A percentile compares a stretch with the other conserved stretches of the same genome.
Evolutionary conservation across 169 alveolate genomes (phyloP).

Genomic region (Plasmodium ovale): DNA sequence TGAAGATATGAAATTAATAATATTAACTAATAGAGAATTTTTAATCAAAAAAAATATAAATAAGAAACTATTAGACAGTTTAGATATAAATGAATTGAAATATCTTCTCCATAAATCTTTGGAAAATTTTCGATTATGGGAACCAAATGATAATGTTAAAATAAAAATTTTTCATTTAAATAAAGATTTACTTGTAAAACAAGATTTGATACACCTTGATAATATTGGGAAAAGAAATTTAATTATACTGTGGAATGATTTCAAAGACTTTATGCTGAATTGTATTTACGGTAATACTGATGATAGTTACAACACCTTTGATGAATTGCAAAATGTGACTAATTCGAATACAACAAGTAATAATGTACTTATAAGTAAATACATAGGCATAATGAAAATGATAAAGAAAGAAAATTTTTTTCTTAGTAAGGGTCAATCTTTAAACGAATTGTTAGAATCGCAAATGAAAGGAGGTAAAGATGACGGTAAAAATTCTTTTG

Average conservation of each 20-base stretch:
- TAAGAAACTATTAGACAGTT: slow-evolving; percentile 22
- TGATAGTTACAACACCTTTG: slow-evolving; percentile 1
- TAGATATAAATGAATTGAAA: slow-evolving; percentile 56
- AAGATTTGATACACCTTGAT: slow-evolving; percentile 28
- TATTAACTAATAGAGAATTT: slow-evolving; percentile 54
- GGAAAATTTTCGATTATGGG: slow-evolving; percentile 78
- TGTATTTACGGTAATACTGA: slow-evolving; percentile 21
- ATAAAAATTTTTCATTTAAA: slow-evolving; percentile 63
- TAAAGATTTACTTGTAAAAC: slow-evolving; percentile 55
- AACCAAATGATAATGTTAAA: slow-evolving; percentile 49
- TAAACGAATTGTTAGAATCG: neutral
- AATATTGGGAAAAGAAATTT: slow-evolving; percentile 28
- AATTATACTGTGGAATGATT: slow-evolving; percentile 75
- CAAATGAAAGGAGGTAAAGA: slow-evolving; percentile 26
- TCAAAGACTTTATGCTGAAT: slow-evolving; percentile 68
- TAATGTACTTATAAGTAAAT: neutral
- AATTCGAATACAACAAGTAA: neutral
- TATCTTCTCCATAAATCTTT: slow-evolving; percentile 64
- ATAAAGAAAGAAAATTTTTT: slow-evolving; percentile 57
- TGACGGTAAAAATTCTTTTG: slow-evolving; percentile 42
- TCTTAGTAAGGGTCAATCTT: slow-evolving; percentile 2
- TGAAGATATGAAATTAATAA: slow-evolving; percentile 49
- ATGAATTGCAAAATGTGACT: slow-evolving; percentile 6
- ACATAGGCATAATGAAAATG: slow-evolving; percentile 18
- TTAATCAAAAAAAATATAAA: slow-evolving; percentile 63